Evolutionary conservation across 2,329 filamentous ascomycete species (phyloP).

Genomic region (Aspergillus clavatus): DNA sequence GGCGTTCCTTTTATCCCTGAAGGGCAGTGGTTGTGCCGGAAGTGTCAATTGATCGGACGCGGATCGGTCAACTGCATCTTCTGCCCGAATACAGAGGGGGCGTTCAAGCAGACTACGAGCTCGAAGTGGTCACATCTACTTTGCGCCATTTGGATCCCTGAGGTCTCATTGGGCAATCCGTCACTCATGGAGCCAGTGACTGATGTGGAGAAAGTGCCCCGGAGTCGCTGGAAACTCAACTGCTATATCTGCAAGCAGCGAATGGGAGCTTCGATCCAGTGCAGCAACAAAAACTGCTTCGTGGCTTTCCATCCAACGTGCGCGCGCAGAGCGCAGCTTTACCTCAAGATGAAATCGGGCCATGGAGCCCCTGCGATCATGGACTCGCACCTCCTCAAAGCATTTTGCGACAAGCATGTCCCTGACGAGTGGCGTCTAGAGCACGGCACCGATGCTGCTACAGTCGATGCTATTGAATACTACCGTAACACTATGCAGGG

Average conservation of each 20-base stretch:
- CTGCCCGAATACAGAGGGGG: conserved; percentile 93
- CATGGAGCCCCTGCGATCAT: conserved; percentile 73
- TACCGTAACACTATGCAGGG: conserved; percentile 88
- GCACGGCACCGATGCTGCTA: conserved; percentile 74
- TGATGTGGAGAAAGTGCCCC: conserved; percentile 96
- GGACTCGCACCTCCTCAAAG: conserved; percentile 79
- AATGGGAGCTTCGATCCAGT: conserved; percentile 98
- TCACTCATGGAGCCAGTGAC: conserved; percentile 98
- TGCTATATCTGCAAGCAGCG: conserved; percentile 97
- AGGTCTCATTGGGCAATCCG: conserved; percentile 89
- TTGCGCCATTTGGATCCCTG: conserved; percentile 97
- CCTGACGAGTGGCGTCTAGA: conserved; percentile 83
- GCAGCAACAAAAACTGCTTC: conserved; percentile 95
- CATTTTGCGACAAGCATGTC: conserved; percentile 93
- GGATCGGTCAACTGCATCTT: conserved; percentile 95
- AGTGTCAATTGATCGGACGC: conserved; percentile 91
- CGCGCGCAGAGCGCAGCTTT: conserved; percentile 79
- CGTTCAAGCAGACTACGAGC: conserved; percentile 96
- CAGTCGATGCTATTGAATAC: conserved; percentile 76
- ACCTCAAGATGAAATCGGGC: conserved; percentile 92
- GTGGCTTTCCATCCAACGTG: conserved; percentile 97
- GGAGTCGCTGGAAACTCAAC: conserved; percentile 83
- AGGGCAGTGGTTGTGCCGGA: conserved; percentile 95
- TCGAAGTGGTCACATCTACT: conserved; percentile 96
- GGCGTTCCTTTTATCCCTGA: conserved; percentile 98